phyloP scores from a whole-genome alignment of 2,329 filamentous ascomycete species.

The Phaeosphaeriaceae sp. region DNA sequence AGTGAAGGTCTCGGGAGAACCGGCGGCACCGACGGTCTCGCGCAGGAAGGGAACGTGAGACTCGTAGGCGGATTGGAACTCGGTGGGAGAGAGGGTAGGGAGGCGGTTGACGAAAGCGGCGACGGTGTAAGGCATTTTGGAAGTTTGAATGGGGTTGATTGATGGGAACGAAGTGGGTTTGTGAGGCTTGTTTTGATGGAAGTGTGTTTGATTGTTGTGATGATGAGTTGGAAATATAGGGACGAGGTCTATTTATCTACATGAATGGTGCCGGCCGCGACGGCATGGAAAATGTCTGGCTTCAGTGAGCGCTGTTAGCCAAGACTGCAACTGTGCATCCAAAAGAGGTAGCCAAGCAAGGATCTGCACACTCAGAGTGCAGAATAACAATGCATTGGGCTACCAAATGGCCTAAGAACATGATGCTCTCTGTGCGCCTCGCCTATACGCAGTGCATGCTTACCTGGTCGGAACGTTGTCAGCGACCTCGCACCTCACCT shows the following conservation, averaged over 20 bases:
- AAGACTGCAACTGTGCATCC: neutral
- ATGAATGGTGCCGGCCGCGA: neutral
- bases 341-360: neutral
- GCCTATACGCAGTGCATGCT: neutral
- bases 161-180: neutral
- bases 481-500: neutral
- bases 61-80: conserved; percentile 12
- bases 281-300: neutral
- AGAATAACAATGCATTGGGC: neutral
- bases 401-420: neutral
- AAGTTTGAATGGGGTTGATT: neutral
- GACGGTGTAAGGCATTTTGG: conserved; percentile 17
- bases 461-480: neutral
- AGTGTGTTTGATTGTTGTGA: neutral
- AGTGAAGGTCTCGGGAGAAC: conserved; percentile 4
- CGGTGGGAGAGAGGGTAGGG: conserved; percentile 5
- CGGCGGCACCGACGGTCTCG: conserved; percentile 3
- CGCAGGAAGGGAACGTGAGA: conserved; percentile 9
- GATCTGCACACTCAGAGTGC: neutral
- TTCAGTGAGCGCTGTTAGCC: neutral
- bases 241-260: neutral
- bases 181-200: neutral
- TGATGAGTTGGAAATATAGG: neutral
- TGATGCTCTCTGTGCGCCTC: neutral
- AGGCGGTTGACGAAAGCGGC: conserved; percentile 15